Evolutionary conservation across 805 yeast genomes (phyloP).

Genomic region (Candida xyloterini): DNA sequence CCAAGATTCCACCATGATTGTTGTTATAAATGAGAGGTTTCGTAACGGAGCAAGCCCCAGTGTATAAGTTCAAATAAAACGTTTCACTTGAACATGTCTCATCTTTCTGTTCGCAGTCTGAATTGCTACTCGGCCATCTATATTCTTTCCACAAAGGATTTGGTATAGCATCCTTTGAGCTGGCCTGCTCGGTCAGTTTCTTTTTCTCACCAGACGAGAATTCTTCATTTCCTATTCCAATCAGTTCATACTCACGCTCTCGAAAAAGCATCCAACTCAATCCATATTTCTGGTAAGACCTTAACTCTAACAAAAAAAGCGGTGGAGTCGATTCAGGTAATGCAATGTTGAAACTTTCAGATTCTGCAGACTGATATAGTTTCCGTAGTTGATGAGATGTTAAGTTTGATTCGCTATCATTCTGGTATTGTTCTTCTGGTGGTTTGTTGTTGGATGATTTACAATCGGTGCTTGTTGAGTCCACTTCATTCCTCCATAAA

Average conservation of each 20-base stretch:
- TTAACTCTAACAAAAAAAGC: slow-evolving; percentile 54
- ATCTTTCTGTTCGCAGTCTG: not conserved
- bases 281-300: slow-evolving; percentile 83
- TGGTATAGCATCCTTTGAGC: slow-evolving; percentile 46
- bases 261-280: slow-evolving; percentile 86
- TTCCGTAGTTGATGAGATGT: slow-evolving; percentile 71
- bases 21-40: slow-evolving; percentile 62
- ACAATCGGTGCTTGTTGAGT: no score
- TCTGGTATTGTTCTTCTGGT: slow-evolving; percentile 7
- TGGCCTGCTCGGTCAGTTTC: slow-evolving; percentile 28
- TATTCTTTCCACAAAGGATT: slow-evolving; percentile 86
- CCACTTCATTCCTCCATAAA: not conserved
- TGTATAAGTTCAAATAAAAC: slow-evolving; percentile 75
- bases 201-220: slow-evolving; percentile 22
- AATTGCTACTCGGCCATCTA: slow-evolving; percentile 56
- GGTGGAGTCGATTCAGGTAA: slow-evolving; percentile 62
- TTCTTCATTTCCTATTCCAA: slow-evolving; percentile 34
- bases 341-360: slow-evolving; percentile 38
- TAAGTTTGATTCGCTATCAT: slow-evolving; percentile 28
- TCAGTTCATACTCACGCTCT: slow-evolving; percentile 57
- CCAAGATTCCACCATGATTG: slow-evolving; percentile 80
- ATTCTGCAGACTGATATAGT: slow-evolving; percentile 68
- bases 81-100: not conserved
- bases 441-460: no score
- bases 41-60: slow-evolving; percentile 71